Evolutionary conservation across 2,329 filamentous ascomycete genomes (phyloP), one percentile per base, ranked within the genome.

Genomic region (Colletotrichum lini): DNA sequence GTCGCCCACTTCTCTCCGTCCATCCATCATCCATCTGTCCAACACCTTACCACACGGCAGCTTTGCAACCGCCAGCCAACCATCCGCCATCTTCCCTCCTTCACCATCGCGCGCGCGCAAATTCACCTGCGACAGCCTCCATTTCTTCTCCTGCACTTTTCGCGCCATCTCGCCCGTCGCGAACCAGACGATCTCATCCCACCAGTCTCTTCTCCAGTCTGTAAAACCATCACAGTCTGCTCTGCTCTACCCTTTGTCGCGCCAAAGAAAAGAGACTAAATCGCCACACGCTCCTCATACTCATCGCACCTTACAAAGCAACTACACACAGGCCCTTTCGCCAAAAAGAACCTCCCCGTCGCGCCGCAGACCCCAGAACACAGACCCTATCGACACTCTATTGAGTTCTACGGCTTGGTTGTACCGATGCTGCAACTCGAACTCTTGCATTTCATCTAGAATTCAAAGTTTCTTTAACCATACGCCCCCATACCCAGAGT

Each of bases 41-140:
- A 65, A 50, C 47, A 49, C 57, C 57, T 62, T 70, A 65, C 53
- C 65, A 62, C 63, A 38, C 69, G 58, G 40, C 69, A 60, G 65
- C 66, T 70, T 61, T 73, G 67, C 67, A 45, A 63, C 67, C 63
- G 40, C 64, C 71, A 72, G 64, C 71, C 71, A 73, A 73, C 71
- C 67, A 73, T 67, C 71, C 71, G 58, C 59, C 67, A 73, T 73
- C 59, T 67, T 73, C 63, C 67, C 71, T 73, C 67, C 62, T 66
- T 72, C 71, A 65, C 67, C 61, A 65, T 30, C 70, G 61, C 61
- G 50, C 64, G 35, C 67, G 67, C 62, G 56, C 70, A 71, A 61
- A 50, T 71, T 62, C 62, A 72, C 49, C 53, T 38, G 54, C 70
- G 42, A 67, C 70, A 65, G 44, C 70, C 70, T 73, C 49, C 61